These are phyloP conservation scores for Cryptococcus sp. DNA, from an alignment of 1,284 basidiomycete genomes.

Conservation along the genomic window DNA sequence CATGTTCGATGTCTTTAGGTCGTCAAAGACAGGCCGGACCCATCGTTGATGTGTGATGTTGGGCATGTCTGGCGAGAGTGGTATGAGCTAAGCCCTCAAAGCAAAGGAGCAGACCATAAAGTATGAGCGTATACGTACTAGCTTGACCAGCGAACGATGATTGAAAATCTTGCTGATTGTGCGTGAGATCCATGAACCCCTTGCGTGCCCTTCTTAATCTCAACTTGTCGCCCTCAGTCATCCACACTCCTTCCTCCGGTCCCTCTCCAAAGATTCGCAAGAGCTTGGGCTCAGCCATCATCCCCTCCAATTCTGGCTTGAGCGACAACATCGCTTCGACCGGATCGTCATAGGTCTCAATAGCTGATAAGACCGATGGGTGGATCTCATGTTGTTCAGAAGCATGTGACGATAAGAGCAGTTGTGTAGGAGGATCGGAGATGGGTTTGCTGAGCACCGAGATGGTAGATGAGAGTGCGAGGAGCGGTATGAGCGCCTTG, in stretches of 20 bases:
- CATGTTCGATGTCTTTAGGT: constrained; percentile 24
- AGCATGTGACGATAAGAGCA: no score
- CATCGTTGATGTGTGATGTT: constrained; percentile 20
- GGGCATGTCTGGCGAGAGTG: constrained; percentile 17
- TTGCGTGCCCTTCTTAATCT: constrained; percentile 20
- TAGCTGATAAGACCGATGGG: constrained; percentile 11
- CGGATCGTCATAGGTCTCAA: constrained; percentile 21
- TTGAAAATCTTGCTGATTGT: constrained; percentile 8
- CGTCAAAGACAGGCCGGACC: constrained; percentile 20
- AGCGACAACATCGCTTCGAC: constrained; percentile 18
- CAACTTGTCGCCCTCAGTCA: constrained; percentile 34
- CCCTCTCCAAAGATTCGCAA: constrained; percentile 19
- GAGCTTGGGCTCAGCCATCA: constrained; percentile 19
- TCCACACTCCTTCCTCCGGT: constrained; percentile 15
- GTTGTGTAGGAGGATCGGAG: no score
- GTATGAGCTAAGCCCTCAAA: background rate
- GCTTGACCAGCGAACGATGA: constrained; percentile 4
- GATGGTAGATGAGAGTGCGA: no score
- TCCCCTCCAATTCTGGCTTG: constrained; percentile 16
- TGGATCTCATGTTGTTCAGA: constrained; percentile 5
- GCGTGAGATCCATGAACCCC: constrained; percentile 30
- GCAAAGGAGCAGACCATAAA: background rate
- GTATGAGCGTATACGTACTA: background rate
- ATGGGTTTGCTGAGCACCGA: no score
- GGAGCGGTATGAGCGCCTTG: no score